These are phyloP conservation scores for Globisporangium middletonii DNA, from an alignment of 352 stramenopile species.

Conservation along the genomic window DNA sequence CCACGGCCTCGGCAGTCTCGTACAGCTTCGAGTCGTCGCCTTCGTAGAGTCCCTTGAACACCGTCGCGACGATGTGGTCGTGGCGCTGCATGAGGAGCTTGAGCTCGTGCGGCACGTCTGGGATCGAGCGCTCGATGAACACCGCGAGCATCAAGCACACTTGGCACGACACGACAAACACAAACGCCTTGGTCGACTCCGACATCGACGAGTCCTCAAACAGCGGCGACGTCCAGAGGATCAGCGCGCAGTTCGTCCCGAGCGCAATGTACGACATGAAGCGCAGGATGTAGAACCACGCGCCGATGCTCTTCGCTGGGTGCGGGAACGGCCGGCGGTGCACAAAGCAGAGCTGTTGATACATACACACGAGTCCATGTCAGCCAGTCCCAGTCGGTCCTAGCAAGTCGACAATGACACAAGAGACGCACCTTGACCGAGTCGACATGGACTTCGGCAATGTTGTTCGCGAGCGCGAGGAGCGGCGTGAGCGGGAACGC, in stretches of 20 bases:
- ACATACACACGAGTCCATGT: neutral
- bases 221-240: conserved; percentile 78
- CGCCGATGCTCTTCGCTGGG: conserved; percentile 85
- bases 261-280: conserved; percentile 79
- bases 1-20: conserved; percentile 64
- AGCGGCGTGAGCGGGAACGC: conserved; percentile 91
- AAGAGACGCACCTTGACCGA: conserved; percentile 51
- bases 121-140: conserved; percentile 52
- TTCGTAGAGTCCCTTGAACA: conserved; percentile 69
- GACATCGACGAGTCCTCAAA: conserved; percentile 34
- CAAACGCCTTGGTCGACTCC: conserved; percentile 43
- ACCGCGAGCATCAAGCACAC: conserved; percentile 63
- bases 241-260: conserved; percentile 71
- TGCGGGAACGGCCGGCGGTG: conserved; percentile 74
- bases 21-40: conserved; percentile 62
- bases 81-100: conserved; percentile 48
- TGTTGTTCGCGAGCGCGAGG: conserved; percentile 87
- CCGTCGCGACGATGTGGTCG: conserved; percentile 69
- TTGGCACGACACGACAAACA: conserved; percentile 67
- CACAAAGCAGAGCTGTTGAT: conserved; percentile 46
- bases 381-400: neutral
- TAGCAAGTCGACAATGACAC: neutral
- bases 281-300: conserved; percentile 87
- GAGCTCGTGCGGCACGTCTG: conserved; percentile 52
- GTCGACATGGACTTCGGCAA: conserved; percentile 89